A percentile compares a stretch with the other conserved stretches of the same genome.
Evolutionary conservation across 2,329 filamentous ascomycete genomes (phyloP).

Genomic region (Dendrostoma leiphaemia): DNA sequence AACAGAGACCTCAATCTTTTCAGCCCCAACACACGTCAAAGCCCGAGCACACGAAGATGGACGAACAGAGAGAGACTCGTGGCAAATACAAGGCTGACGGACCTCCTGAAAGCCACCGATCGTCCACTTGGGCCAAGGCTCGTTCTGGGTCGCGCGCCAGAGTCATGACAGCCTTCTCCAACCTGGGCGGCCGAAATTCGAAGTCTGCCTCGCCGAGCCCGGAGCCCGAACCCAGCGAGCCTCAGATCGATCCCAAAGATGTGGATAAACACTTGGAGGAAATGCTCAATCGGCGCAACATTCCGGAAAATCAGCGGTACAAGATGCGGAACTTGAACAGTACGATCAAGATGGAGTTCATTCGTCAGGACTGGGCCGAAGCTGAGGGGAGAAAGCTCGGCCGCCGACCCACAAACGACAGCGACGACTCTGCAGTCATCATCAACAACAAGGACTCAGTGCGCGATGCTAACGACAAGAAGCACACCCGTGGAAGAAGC

Average conservation of each 20-base stretch:
- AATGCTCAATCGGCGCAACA: conserved; percentile 81
- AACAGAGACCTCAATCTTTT: conserved; percentile 51
- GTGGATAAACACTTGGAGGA: conserved; percentile 59
- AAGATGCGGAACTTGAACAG: conserved; percentile 90
- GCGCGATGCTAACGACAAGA: conserved; percentile 45
- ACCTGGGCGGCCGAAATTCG: conserved; percentile 34
- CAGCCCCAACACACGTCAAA: conserved; percentile 35
- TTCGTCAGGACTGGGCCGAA: conserved; percentile 81
- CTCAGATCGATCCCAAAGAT: conserved; percentile 49
- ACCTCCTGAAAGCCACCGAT: conserved; percentile 7
- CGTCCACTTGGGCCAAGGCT: conserved; percentile 28
- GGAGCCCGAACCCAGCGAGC: conserved; percentile 46
- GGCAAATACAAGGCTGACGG: conserved; percentile 19
- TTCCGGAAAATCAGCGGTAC: conserved; percentile 88
- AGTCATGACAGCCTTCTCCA: conserved; percentile 37
- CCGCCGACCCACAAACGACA: conserved; percentile 43
- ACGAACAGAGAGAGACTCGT: conserved; percentile 17
- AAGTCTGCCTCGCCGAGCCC: conserved; percentile 29
- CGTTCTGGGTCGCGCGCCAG: conserved; percentile 41
- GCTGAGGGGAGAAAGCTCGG: conserved; percentile 51
- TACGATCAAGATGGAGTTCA: conserved; percentile 93
- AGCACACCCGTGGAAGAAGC: conserved; percentile 67
- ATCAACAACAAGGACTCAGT: conserved; percentile 29
- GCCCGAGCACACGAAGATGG: conserved; percentile 20
- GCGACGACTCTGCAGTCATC: conserved; percentile 31